Conservation (phyloP, 2,329 filamentous ascomycete genomes). For the Teratosphaeria viscida region DNA sequence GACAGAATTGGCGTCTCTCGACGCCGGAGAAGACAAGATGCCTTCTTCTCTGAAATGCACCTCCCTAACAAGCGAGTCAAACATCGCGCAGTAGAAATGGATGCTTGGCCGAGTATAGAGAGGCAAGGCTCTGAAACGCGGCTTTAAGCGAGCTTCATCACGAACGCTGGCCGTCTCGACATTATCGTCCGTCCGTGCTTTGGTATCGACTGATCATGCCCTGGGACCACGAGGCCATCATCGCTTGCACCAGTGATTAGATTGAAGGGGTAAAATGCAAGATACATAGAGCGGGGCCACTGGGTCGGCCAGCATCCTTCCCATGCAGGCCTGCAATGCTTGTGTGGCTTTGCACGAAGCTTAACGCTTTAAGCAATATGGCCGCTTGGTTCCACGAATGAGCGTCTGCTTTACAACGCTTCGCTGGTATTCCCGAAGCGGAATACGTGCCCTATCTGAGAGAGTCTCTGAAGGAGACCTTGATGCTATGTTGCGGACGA, state of each 20-base stretch:
- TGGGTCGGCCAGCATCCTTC: not conserved
- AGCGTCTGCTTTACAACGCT: not conserved
- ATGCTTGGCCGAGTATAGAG: too few species aligned
- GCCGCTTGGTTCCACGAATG: not conserved
- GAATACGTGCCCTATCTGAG: not conserved
- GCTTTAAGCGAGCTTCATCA: not conserved
- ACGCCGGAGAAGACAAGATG: too few species aligned
- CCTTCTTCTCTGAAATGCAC: too few species aligned
- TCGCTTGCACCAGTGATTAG: too few species aligned
- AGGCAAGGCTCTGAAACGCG: not conserved
- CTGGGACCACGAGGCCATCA: too few species aligned
- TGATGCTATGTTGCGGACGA: not conserved
- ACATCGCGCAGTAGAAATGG: too few species aligned
- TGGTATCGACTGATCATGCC: too few species aligned
- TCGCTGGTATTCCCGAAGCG: not conserved
- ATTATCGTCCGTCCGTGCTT: too few species aligned
- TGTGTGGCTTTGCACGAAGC: not conserved
- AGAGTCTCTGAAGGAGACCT: not conserved
- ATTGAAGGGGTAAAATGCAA: not conserved
- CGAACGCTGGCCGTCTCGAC: not conserved
- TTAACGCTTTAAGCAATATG: not conserved
- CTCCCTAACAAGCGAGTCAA: too few species aligned
- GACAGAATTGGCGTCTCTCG: not conserved
- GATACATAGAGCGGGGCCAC: not conserved
- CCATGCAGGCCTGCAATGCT: not conserved